Conservation (phyloP, 352 stramenopile genomes). For the Phytophthora megakarya region DNA sequence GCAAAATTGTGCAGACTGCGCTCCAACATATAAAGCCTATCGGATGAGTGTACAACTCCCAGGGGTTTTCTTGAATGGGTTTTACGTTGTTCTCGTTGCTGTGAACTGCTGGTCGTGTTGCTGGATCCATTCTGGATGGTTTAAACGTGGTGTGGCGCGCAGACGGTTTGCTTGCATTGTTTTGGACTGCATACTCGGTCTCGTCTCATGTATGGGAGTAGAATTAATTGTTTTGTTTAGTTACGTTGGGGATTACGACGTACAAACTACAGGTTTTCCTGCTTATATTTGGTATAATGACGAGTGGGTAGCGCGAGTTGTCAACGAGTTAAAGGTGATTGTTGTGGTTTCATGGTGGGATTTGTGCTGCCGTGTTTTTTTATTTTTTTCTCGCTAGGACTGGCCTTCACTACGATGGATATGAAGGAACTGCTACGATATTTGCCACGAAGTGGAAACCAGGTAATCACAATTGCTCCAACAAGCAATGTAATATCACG, state of each 20-base stretch:
- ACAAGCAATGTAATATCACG: background rate
- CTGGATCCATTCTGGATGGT: background rate
- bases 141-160: slow-evolving; percentile 7
- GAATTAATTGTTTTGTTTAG: slow-evolving; percentile 5
- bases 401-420: background rate
- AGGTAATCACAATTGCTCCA: background rate
- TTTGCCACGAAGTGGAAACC: background rate
- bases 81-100: slow-evolving; percentile 30
- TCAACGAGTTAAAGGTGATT: slow-evolving; percentile 10
- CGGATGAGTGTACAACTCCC: slow-evolving; percentile 17
- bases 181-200: background rate
- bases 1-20: slow-evolving; percentile 20
- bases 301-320: slow-evolving; percentile 2
- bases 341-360: slow-evolving; percentile 6
- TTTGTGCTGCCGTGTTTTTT: background rate
- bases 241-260: slow-evolving; percentile 1
- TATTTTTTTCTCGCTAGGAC: background rate
- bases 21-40: slow-evolving; percentile 29
- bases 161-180: slow-evolving; percentile 2
- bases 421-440: slow-evolving; percentile 13
- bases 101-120: slow-evolving; percentile 24
- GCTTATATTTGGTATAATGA: slow-evolving; percentile 1
- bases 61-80: slow-evolving; percentile 24
- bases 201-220: slow-evolving; percentile 1
- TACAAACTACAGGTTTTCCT: background rate